Conservation (phyloP, 768 basidiomycete genomes). For the Porpolomopsis calyptriformis region DNA sequence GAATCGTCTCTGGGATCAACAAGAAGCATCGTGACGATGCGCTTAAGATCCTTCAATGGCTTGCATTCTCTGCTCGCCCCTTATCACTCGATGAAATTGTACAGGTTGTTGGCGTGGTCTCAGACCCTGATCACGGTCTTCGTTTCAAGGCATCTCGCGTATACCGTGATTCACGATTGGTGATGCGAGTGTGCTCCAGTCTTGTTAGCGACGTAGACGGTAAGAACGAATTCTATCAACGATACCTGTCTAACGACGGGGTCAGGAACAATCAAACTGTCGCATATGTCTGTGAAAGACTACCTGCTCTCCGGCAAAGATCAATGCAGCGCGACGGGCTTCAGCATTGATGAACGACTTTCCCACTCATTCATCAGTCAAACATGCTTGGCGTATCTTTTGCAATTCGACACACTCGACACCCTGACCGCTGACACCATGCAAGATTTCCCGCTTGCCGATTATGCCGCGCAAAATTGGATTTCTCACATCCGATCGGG, state of each 20-base stretch:
- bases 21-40: slow-evolving; percentile 11
- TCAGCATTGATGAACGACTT: neutral
- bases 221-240: neutral
- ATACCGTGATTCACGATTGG: slow-evolving; percentile 3
- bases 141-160: slow-evolving; percentile 4
- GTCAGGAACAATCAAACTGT: neutral
- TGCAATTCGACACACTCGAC: neutral
- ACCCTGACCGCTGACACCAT: neutral
- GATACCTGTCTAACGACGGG: neutral
- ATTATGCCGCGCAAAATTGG: slow-evolving; percentile 3
- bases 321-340: neutral
- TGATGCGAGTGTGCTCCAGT: slow-evolving; percentile 10
- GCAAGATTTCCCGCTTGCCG: neutral
- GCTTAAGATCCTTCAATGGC: slow-evolving; percentile 11
- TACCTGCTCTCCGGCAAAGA: neutral
- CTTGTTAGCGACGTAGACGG: slow-evolving; percentile 1
- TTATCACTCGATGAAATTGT: slow-evolving; percentile 14
- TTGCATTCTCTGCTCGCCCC: slow-evolving; percentile 11
- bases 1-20: slow-evolving; percentile 12
- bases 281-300: slow-evolving; percentile 4
- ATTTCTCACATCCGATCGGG: neutral
- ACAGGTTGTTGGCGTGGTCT: slow-evolving; percentile 12
- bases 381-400: slow-evolving; percentile 1
- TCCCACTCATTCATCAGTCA: neutral
- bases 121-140: slow-evolving; percentile 4